Base-by-base conservation (phyloP, 2,329 filamentous ascomycete species). In the Cercospora brassicicola region DNA sequence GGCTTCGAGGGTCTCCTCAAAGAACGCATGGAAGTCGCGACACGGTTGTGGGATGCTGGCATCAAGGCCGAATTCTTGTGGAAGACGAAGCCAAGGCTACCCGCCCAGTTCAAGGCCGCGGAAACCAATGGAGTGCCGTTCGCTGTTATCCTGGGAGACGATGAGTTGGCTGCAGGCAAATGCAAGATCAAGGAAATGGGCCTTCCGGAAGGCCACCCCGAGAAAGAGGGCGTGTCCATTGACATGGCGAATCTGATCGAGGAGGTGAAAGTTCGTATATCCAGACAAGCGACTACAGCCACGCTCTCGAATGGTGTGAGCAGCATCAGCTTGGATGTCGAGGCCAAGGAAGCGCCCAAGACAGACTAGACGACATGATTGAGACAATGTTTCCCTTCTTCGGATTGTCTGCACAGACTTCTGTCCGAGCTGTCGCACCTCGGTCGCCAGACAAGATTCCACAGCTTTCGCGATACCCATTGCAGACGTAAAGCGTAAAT, bases 41-140 rank as follows among this genome's bases (percentile, higher is more conserved):
- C 88, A 72, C 85, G 85, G 72, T 84, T 98, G 60, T 96, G 94
- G 93, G 89, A 93, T 73, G 92, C 91, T 7, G 93, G 92, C 20
- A 90, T 98, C 82, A 96, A 94, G 84, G 90, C 94, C 67, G 94
- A 98, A 79, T 97, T 95, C 78, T 84, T 89, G 10, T 92, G 92
- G 84, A 98, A 97, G 82, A 87, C 90, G 72, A 97, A 96, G 84
- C 93, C 94, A 15, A 97, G 94, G 80, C 85, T 96, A 33, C 90
- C 89, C 11, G 87, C 90, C 69, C 94, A 98, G 79, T 98, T 98
- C 86, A 96, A 96, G 82, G 90, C 90, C 20, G 94, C 94, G 10
- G 94, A 97, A 78, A 82, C 83, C 60, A 89, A 88, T 66, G 91
- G 90, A 53, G 88, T 96, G 20, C 94, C 94, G 0, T 91, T 96